Evolutionary conservation across 352 stramenopile genomes (phyloP).

Genomic region (Plasmopara muralis): DNA sequence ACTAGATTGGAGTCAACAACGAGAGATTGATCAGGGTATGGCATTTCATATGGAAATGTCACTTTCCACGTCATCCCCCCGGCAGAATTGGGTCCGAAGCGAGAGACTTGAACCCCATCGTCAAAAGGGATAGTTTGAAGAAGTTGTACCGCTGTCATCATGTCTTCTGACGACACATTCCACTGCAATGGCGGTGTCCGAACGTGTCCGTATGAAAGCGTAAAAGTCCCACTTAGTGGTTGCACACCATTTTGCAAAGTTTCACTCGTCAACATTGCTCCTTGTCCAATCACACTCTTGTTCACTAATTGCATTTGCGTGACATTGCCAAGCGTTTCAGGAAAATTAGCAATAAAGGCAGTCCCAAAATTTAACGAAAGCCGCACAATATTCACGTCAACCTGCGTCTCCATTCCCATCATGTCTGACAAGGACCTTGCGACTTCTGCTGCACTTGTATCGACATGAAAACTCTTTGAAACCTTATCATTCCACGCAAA

Average conservation of each 20-base stretch:
- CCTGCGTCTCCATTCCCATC: neutral
- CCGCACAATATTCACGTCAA: constrained; percentile 1
- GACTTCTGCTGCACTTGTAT: constrained; percentile 16
- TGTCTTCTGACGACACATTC: constrained; percentile 81
- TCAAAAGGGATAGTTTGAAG: constrained; percentile 56
- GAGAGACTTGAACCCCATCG: constrained; percentile 40
- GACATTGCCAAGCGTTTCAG: constrained; percentile 19
- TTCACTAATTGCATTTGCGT: constrained; percentile 17
- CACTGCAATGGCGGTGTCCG: constrained; percentile 49
- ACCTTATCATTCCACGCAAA: constrained; percentile 7
- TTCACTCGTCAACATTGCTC: constrained; percentile 14
- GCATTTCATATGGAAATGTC: constrained; percentile 42
- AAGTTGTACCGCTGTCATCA: constrained; percentile 62
- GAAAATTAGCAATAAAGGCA: constrained; percentile 25
- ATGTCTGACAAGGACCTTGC: constrained; percentile 9
- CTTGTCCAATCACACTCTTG: constrained; percentile 17
- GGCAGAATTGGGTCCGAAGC: constrained; percentile 21
- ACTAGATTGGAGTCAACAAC: constrained; percentile 22
- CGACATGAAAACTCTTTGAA: constrained; percentile 20
- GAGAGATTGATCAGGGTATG: constrained; percentile 28
- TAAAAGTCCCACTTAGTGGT: constrained; percentile 42
- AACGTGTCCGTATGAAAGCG: constrained; percentile 40
- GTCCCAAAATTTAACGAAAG: constrained; percentile 15
- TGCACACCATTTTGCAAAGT: constrained; percentile 36
- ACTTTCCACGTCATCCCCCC: constrained; percentile 45